A percentile compares a stretch with the other conserved stretches of the same genome.
Evolutionary conservation across 257 asterid genomes (phyloP).

Genomic region (Solanum sejunctum): DNA sequence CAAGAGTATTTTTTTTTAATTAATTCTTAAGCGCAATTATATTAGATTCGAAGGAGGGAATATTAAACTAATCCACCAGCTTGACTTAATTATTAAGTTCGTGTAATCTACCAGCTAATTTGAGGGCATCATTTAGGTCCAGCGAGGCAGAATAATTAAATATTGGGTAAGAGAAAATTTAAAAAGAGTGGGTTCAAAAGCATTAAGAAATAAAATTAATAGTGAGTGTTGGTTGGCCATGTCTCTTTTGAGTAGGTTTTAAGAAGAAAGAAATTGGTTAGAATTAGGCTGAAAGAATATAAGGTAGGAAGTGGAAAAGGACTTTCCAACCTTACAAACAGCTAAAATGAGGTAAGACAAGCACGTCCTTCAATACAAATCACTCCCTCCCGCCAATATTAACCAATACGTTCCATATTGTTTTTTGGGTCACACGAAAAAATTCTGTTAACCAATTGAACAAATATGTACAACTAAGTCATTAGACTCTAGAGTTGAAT

Average conservation of each 20-base stretch:
- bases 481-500: neutral
- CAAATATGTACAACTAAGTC: no score
- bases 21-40: neutral
- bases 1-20: neutral
- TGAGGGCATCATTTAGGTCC: neutral
- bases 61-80: neutral
- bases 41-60: neutral
- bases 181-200: neutral
- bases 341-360: constrained; percentile 40
- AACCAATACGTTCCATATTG: neutral
- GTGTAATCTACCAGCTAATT: neutral
- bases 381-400: neutral
- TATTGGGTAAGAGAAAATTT: neutral
- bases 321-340: constrained; percentile 68
- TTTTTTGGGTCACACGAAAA: no score
- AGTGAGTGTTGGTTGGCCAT: constrained; percentile 14
- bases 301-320: constrained; percentile 59
- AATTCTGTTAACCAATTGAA: neutral
- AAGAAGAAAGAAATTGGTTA: constrained; percentile 8
- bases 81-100: neutral
- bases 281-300: constrained; percentile 15
- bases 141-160: neutral
- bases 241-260: constrained; percentile 27
- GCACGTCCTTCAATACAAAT: constrained; percentile 20
- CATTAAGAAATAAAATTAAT: neutral